Evolutionary conservation across 148 eudicot genomes (phyloP).

Genomic region (Drosera capensis): DNA sequence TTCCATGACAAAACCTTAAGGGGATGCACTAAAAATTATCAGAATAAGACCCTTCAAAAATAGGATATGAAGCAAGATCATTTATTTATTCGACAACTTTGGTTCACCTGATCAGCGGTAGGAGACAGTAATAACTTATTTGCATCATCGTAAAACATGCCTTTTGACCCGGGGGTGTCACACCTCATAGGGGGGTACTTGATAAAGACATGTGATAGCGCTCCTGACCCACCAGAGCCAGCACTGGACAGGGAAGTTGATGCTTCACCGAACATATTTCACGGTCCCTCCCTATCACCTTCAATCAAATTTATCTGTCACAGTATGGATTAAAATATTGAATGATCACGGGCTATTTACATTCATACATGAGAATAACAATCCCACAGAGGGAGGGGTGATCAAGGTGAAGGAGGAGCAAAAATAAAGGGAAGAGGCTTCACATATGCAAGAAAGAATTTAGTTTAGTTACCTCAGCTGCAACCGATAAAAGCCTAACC

Average conservation of each 20-base stretch:
- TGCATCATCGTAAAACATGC: conserved; percentile 81
- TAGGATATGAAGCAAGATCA: not conserved
- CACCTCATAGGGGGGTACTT: conserved; percentile 74
- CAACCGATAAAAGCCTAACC: conserved; percentile 5
- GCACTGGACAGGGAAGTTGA: conserved; percentile 52
- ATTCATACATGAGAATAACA: not conserved
- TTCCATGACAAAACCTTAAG: conserved; percentile 88
- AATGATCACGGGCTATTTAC: not conserved
- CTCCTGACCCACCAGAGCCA: conserved; percentile 61
- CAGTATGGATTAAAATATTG: not conserved
- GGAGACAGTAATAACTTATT: conserved; percentile 56
- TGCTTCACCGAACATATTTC: conserved; percentile 42
- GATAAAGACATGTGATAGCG: conserved; percentile 78
- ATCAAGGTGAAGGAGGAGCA: not conserved
- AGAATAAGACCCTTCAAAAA: not conserved
- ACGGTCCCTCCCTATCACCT: conserved; percentile 5
- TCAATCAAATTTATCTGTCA: conserved; percentile 1
- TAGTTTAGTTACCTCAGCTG: not conserved
- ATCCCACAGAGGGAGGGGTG: not conserved
- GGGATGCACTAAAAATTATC: conserved; percentile 3
- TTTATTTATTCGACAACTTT: not conserved
- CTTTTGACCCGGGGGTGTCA: conserved; percentile 45
- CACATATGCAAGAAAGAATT: not conserved
- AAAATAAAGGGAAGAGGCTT: not conserved
- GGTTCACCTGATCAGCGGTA: conserved; percentile 57